These are phyloP conservation scores for Hymenoscyphus salicellus DNA, from an alignment of 2,329 filamentous ascomycete species.

Conservation along the genomic window DNA sequence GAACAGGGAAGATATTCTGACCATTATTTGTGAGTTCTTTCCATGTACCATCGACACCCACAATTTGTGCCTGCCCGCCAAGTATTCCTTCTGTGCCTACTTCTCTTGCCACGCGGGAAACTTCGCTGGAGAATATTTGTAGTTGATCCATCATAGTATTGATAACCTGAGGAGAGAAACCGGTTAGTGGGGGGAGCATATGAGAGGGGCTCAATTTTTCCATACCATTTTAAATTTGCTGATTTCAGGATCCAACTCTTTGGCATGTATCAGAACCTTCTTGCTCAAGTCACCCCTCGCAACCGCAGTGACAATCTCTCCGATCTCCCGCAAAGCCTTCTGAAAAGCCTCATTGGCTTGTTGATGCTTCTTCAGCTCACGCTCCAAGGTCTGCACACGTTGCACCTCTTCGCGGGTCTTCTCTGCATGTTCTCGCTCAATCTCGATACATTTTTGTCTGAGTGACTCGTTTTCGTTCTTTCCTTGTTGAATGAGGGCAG, in stretches of 20 bases:
- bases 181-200: slow-evolving; percentile 4
- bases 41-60: slow-evolving; percentile 94
- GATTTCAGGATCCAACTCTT: slow-evolving; percentile 98
- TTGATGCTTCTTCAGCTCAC: slow-evolving; percentile 93
- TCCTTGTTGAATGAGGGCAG: slow-evolving; percentile 83
- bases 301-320: slow-evolving; percentile 94
- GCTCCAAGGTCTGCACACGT: slow-evolving; percentile 84
- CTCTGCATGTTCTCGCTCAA: slow-evolving; percentile 84
- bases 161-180: slow-evolving; percentile 49
- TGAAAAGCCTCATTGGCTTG: slow-evolving; percentile 98
- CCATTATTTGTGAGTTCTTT: slow-evolving; percentile 90
- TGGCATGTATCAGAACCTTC: slow-evolving; percentile 91
- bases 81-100: slow-evolving; percentile 94
- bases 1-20: slow-evolving; percentile 37
- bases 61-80: slow-evolving; percentile 88
- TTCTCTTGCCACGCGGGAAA: slow-evolving; percentile 89
- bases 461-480: slow-evolving; percentile 77
- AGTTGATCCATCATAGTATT: slow-evolving; percentile 99
- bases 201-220: background rate
- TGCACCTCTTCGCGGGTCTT: slow-evolving; percentile 81
- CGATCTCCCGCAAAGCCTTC: slow-evolving; percentile 93
- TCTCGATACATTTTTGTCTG: slow-evolving; percentile 77
- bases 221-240: slow-evolving; percentile 89
- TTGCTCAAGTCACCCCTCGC: slow-evolving; percentile 94
- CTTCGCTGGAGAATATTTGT: slow-evolving; percentile 93